Base-by-base conservation (phyloP, 768 basidiomycete species). In the Piloderma croceum region DNA sequence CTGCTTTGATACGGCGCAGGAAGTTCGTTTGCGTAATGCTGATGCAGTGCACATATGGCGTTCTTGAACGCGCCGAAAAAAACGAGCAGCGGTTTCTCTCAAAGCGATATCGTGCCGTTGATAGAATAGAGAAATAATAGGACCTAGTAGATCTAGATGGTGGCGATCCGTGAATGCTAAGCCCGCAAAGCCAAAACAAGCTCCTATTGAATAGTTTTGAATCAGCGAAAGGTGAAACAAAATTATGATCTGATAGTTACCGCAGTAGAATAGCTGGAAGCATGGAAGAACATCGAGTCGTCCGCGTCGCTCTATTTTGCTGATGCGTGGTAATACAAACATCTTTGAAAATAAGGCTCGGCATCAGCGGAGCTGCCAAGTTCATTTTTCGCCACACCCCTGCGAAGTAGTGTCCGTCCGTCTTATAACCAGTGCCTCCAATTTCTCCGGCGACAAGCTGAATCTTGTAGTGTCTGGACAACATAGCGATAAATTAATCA, bases 321-420 rank as follows among this genome's bases (percentile, higher is more conserved):
- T 2, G 38, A 41, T 27, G 45, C 44, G 5, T 50, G 20, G 35
- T 56, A 56, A 39, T 56, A 46, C n/a, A 19, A 18, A 2, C 39
- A 6, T 13, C 39, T 35, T 34, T 60, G 27, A 2, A 58, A 13
- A 21, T 47, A 52, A 7, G 51, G 54, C 4, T 58, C 54, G 2
- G 44, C 31, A 11, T 20, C 9, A 1, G 29, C 19, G 17, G n/a
- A 13, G 10, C 36, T 15, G 10, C 36, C 44, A 5, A 23, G 7
- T 23, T 58, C 52, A 20, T 51, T 50, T 44, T 44, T 50, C 21
- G 44, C 34, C 18, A 50, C 35, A 2, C 21, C 29, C n/a, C n/a
- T n/a, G 25, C 24, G 13, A 20, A 36, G n/a, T n/a, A n/a, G n/a
- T n/a, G n/a, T n/a, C n/a, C n/a, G n/a, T n/a, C n/a, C n/a, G n/a